Base-by-base conservation (phyloP, 2,329 filamentous ascomycete genomes). In the Hypoxylon sp. region DNA sequence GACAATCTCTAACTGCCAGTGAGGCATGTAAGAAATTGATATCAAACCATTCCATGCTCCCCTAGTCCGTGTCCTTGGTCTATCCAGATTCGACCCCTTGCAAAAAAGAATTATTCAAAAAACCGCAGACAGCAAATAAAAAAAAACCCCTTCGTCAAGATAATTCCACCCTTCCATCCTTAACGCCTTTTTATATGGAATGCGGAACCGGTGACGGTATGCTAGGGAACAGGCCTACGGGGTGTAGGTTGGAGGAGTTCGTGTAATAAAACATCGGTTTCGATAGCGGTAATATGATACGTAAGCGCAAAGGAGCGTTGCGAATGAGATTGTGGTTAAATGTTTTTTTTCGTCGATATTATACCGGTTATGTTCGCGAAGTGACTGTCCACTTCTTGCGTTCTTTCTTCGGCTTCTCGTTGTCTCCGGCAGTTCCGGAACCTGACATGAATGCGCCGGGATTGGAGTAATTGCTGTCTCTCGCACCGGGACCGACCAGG, bases 301-400 rank as follows among this genome's bases (percentile, higher is more conserved):
- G 30, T 15, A 13, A 19, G 15, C 16, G 30, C 20, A 36, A 57
- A 52, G 38, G 50, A 49, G 32, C 17, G 57, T 55, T 44, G 46
- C n/a, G 31, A 55, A 51, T 29, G 21, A 37, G 9, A 46, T 46
- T 20, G n/a, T n/a, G n/a, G n/a, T n/a, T 19, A 12, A 36, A 32
- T 29, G 31, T 17, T 15, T 38, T 41, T 8, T 32, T 7, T 20
- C 2, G 20, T 35, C 23, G 32, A 11, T 30, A 35, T 45, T 23
- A 21, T 46, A 11, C 11, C 11, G 29, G 32, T 71, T 63, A 79
- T 50, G 75, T 78, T 62, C 77, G 70, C 47, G 73, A 64, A 12
- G 61, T 69, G 37, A 78, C 72, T 13, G 68, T 68, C 76, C 78
- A 80, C 66, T 73, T 78, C 71, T 75, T 79, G 66, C 75, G 76